Base-by-base conservation (phyloP, 441 rosid genomes). In the Pelargonium australe region DNA sequence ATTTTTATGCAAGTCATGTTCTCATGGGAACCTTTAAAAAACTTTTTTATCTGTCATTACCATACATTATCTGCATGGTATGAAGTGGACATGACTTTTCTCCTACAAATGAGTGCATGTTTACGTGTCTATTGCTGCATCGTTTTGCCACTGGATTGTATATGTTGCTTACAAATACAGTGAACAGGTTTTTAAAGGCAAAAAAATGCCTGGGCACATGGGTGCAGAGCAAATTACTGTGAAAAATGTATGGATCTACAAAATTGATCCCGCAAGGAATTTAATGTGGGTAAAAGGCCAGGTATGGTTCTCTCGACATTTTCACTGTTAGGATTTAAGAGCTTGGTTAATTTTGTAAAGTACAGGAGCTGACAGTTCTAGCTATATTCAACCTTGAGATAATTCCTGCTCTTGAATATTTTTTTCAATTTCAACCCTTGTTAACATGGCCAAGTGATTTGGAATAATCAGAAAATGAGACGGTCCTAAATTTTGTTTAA, bases 181-280 rank as follows among this genome's bases (percentile, higher is more conserved):
- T 76, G 66, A 67, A 74, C 83, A 93, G 98, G 96, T 93, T 31
- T 86, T 92, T 78, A 92, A 87, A 79, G 97, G 90, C 17, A 91
- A 75, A 80, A 91, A 92, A 80, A 95, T 95, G 99, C 84, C 99
- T 79, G 98, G 98, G 62, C 92, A 88, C 67, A 95, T 92, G 99
- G 98, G 98, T 73, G 98, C 75, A 45, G 72, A 82, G 66, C 96
- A 89, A 77, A 83, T 89, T 68, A 95, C 99, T 3, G 90, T 87
- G 44, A 92, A 92, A 83, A 95, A 95, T 73, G 96, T 87, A 43
- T 92, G 92, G 91, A 80, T 92, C 61, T 90, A 95, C 81, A 92
- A 88, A 85, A 81, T 92, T 61, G 96, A 95, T 65, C 96, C 96
- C 12, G 85, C 84, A 5, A 87, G 99, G 86, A 86, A 92, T 79